Percentiles rank a stretch among this genome's conserved stretches.
These are phyloP conservation scores for Fusarium sp. DNA, from an alignment of 2,329 filamentous ascomycete genomes.

Conservation along the genomic window DNA sequence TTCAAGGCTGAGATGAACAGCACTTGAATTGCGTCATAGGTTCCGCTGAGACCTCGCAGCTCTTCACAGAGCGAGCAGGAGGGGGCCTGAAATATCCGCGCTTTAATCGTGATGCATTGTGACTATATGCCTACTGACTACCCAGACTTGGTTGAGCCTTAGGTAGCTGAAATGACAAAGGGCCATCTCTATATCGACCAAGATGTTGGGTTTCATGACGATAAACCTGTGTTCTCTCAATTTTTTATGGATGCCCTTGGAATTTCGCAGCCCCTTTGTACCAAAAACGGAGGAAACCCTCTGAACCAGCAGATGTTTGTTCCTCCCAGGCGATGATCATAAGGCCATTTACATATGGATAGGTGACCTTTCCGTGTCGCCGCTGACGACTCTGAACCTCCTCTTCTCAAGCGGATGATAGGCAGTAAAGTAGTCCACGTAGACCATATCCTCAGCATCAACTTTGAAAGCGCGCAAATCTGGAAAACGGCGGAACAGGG, in stretches of 20 bases:
- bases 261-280: background rate
- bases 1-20: background rate
- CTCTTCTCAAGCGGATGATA: background rate
- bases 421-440: slow-evolving; percentile 6
- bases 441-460: slow-evolving; percentile 3
- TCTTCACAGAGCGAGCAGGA: too few species aligned
- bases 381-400: slow-evolving; percentile 3
- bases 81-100: too few species aligned
- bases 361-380: background rate
- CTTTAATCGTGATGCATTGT: too few species aligned
- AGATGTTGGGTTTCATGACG: slow-evolving; percentile 26
- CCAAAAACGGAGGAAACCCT: too few species aligned
- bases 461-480: slow-evolving; percentile 1
- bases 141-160: too few species aligned
- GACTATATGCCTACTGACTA: too few species aligned
- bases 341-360: background rate
- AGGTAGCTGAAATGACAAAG: background rate
- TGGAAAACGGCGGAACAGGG: slow-evolving; percentile 9
- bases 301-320: slow-evolving; percentile 8
- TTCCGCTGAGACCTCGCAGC: slow-evolving; percentile 13
- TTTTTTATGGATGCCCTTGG: slow-evolving; percentile 3
- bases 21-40: background rate
- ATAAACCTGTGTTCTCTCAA: background rate
- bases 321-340: background rate
- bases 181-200: background rate